Conservation (phyloP, 164 flowering plant genomes). For the Stephania japonica region DNA sequence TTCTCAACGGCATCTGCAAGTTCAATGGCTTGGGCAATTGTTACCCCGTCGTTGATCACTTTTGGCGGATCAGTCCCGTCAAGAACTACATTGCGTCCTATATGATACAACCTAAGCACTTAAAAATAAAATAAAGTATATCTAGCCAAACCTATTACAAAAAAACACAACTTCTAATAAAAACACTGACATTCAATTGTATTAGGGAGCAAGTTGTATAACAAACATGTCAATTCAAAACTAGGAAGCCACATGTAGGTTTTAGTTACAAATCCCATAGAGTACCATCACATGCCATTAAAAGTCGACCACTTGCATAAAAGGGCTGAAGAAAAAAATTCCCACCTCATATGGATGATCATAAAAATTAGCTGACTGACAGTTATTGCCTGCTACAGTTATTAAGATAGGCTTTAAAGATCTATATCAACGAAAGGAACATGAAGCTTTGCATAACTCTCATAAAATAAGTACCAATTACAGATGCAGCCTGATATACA, state of each 20-base stretch:
- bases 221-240: not conserved
- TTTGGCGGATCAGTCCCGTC: slow-evolving; percentile 51
- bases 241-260: not conserved
- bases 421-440: not conserved
- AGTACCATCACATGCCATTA: not conserved
- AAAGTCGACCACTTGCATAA: not conserved
- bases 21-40: slow-evolving; percentile 82
- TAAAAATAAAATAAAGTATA: not conserved
- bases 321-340: not conserved
- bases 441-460: no score
- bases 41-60: slow-evolving; percentile 90
- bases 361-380: not conserved
- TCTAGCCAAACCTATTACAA: not conserved
- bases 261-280: not conserved
- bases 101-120: slow-evolving; percentile 15
- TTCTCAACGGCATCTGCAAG: slow-evolving; percentile 82
- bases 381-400: not conserved
- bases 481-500: not conserved
- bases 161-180: not conserved
- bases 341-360: not conserved
- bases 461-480: no score
- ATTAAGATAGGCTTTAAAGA: not conserved
- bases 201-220: not conserved
- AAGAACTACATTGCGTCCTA: slow-evolving; percentile 91
- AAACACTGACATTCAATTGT: no score